phyloP scores from a whole-genome alignment of 495 filamentous ascomycete species.

The Aspergillus bridgeri region DNA sequence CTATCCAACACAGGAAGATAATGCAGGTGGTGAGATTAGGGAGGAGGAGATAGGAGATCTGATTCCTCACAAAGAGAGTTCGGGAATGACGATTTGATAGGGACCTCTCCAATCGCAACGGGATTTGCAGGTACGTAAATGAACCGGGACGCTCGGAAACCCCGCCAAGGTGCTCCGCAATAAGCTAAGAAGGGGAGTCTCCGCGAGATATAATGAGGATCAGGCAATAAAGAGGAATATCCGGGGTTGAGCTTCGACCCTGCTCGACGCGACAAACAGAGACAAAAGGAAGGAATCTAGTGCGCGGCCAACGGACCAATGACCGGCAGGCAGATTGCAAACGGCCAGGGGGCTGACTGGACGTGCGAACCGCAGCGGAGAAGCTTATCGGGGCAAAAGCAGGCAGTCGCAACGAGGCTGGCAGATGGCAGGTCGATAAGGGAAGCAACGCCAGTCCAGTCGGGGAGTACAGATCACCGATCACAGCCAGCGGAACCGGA shows the following conservation, averaged over 20 bases:
- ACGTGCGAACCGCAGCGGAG: slow-evolving; percentile 22
- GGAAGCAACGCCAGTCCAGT: slow-evolving; percentile 2
- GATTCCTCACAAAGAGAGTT: slow-evolving; percentile 4
- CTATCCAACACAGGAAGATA: slow-evolving; percentile 2
- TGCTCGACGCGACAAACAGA: neutral
- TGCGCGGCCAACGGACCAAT: slow-evolving; percentile 14
- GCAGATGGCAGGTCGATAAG: neutral
- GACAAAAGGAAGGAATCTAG: neutral
- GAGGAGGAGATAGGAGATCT: slow-evolving; percentile 15
- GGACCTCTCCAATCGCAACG: slow-evolving; percentile 3
- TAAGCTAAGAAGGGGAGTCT: slow-evolving; percentile 2
- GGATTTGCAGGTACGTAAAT: slow-evolving; percentile 21
- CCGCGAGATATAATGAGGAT: slow-evolving; percentile 5
- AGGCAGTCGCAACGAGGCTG: neutral
- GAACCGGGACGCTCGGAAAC: slow-evolving; percentile 12
- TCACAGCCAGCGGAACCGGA: slow-evolving; percentile 13
- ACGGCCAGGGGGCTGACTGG: slow-evolving; percentile 4
- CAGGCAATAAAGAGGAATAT: slow-evolving; percentile 3
- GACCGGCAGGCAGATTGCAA: slow-evolving; percentile 5
- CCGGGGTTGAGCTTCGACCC: slow-evolving; percentile 13
- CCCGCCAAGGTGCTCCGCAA: slow-evolving; percentile 17
- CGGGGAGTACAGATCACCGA: neutral
- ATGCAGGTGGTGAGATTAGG: slow-evolving; percentile 2
- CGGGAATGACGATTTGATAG: neutral
- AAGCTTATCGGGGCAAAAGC: slow-evolving; percentile 27